Conservation (phyloP, 148 eudicot species). For the Pouteria glomerata region DNA sequence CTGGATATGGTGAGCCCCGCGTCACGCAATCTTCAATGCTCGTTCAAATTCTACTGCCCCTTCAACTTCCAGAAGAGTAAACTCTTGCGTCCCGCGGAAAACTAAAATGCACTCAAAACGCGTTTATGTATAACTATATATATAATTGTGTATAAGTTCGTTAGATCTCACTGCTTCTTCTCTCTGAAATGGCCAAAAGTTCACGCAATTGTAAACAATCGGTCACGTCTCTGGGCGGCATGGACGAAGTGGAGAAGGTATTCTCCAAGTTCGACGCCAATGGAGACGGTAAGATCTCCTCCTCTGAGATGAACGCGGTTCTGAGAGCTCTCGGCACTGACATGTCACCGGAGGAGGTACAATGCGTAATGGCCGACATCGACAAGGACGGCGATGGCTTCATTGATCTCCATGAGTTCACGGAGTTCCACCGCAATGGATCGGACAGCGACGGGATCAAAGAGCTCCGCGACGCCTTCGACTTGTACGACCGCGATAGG, state of each 20-base stretch:
- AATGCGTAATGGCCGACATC: constrained; percentile 2
- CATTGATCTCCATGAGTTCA: constrained; percentile 12
- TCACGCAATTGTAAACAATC: neutral
- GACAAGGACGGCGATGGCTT: constrained; percentile 22
- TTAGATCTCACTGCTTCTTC: no score
- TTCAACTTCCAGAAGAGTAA: no score
- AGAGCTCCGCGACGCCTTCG: constrained; percentile 15
- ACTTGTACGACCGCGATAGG: constrained; percentile 14
- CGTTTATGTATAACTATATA: no score
- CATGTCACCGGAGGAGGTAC: neutral
- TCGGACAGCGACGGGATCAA: neutral
- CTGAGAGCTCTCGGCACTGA: constrained; percentile 13
- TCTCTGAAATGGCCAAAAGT: neutral
- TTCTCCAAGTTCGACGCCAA: constrained; percentile 19
- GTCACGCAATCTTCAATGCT: no score
- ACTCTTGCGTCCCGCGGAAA: no score
- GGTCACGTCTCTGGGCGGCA: neutral
- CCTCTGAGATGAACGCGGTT: constrained; percentile 9
- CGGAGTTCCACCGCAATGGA: constrained; percentile 1
- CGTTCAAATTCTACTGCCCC: no score
- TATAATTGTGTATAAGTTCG: no score
- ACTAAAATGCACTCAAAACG: no score
- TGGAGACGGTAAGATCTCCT: constrained; percentile 23
- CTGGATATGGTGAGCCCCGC: no score
- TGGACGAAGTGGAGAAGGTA: constrained; percentile 5